These are phyloP conservation scores for Fragaria vesca DNA, from an alignment of 306 rosid species.

Conservation along the genomic window DNA sequence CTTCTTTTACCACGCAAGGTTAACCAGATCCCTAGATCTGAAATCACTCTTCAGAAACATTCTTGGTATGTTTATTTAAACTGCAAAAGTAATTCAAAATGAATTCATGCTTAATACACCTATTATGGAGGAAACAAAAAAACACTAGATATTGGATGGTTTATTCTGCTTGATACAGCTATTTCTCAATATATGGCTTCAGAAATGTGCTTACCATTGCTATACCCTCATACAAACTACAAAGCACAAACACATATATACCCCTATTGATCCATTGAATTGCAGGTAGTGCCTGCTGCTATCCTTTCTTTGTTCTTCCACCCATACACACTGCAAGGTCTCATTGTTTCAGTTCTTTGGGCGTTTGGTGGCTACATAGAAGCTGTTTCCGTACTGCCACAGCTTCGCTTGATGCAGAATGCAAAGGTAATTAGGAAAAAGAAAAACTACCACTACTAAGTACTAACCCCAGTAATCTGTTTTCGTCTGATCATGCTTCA, in stretches of 20 bases:
- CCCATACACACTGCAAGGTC: conserved; percentile 27
- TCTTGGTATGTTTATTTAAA: not conserved
- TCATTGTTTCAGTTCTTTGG: conserved; percentile 35
- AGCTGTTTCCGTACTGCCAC: conserved; percentile 74
- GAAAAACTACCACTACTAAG: not conserved
- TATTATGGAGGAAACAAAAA: not conserved
- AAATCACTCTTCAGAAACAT: not conserved
- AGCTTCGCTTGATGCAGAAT: conserved; percentile 69
- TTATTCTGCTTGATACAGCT: not conserved
- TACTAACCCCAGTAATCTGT: not conserved
- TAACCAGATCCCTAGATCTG: not conserved
- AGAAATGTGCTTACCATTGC: not conserved
- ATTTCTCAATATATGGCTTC: not conserved
- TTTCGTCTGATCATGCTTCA: not conserved
- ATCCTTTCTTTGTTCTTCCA: conserved; percentile 44
- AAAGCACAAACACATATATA: not conserved
- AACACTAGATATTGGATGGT: not conserved
- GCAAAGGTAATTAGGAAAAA: conserved; percentile 52
- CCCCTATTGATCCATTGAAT: conserved; percentile 3
- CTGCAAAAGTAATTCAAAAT: not conserved
- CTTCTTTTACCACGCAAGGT: not conserved
- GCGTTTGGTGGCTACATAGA: conserved; percentile 64
- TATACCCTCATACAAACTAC: not conserved
- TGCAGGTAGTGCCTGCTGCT: conserved; percentile 54
- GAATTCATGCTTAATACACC: not conserved